Evolutionary conservation across 768 basidiomycete genomes (phyloP), one percentile per base, ranked within the genome.

Genomic region (Macrolepiota fuliginosa): DNA sequence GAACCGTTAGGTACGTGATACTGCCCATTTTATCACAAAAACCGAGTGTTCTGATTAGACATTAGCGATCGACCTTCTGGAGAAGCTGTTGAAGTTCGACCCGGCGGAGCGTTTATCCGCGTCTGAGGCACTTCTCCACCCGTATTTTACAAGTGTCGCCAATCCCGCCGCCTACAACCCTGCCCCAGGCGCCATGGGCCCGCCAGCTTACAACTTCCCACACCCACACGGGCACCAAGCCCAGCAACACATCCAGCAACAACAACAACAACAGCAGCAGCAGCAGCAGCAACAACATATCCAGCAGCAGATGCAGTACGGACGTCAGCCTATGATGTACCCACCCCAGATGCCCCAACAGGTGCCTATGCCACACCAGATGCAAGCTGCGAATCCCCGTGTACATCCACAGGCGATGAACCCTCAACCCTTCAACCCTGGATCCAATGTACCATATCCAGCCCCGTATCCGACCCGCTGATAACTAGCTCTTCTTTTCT

Each of bases 41-140:
- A 32, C 29, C n/a, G 6, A 40, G 29, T 45, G n/a, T 32, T 52
- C 57, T 51, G 22, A 51, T 12, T 27, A 60, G 32, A 32, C 65
- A 80, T 15, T 54, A 85, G 96, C 96, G 24, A 84, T 98, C 71
- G 94, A 98, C 74, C 84, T 98, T 1, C 87, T 99, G 47, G 97
- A 98, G 73, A 87, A 89, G 52, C 86, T 98, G 47, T 85, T 99
- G 51, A 95, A 98, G 69, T 99, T 98, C 70, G 97, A 98, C 70
- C 97, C 97, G 1, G 82, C 88, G 29, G 90, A 94, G 68, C 89
- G 97, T 57, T 87, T 96, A 50, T 91, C 94, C 12, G 96, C 96
- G 25, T 87, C 89, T 10, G 92, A 98, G 49, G 95, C 96, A 0
- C 84, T 98, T 59, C 85, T 83, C 7, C 97, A 99, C 68, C 92